Conservation (phyloP, 345 rosid species). For the Citrus hindsii region DNA sequence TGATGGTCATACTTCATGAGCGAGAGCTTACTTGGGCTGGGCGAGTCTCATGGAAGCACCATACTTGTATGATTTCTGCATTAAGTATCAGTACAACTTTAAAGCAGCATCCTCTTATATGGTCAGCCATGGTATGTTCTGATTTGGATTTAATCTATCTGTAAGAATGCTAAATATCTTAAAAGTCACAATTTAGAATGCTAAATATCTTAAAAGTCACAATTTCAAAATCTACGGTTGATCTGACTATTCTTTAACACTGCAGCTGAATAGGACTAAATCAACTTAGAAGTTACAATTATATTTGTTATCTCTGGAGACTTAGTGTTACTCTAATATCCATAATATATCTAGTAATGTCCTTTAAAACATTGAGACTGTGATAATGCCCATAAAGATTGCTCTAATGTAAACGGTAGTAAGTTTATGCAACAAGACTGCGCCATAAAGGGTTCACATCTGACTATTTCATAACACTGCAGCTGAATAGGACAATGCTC, state of each 20-base stretch:
- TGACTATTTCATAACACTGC: no score
- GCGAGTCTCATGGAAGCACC: constrained; percentile 86
- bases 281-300: neutral
- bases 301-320: neutral
- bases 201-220: neutral
- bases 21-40: constrained; percentile 97
- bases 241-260: constrained; percentile 1
- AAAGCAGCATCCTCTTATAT: constrained; percentile 96
- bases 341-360: neutral
- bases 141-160: constrained; percentile 13
- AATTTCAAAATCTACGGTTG: neutral
- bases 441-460: neutral
- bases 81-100: constrained; percentile 90
- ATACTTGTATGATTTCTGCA: constrained; percentile 93
- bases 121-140: constrained; percentile 87
- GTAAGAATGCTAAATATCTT: neutral
- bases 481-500: neutral
- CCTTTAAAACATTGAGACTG: neutral
- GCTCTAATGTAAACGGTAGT: neutral
- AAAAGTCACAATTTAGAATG: neutral
- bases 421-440: neutral
- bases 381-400: neutral
- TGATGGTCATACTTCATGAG: constrained; percentile 94
- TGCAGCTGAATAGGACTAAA: neutral
- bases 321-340: neutral